A percentile compares a stretch with the other conserved stretches of the same genome.
phyloP scores from a whole-genome alignment of 805 yeast species.

The Kurtzmaniella cleridarum region DNA sequence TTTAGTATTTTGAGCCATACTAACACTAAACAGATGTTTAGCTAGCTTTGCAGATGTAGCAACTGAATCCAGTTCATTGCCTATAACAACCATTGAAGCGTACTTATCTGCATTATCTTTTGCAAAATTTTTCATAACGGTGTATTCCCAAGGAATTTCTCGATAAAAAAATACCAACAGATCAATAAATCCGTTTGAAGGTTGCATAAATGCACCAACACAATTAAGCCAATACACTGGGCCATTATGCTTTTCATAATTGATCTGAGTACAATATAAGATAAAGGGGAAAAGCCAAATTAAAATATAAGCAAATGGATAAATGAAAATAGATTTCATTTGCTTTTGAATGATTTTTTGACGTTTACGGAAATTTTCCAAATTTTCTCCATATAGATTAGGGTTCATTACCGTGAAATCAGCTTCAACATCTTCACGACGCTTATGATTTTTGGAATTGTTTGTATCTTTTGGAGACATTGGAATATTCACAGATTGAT shows the following conservation, averaged over 20 bases:
- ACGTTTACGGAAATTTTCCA: slow-evolving; percentile 56
- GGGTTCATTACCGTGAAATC: neutral
- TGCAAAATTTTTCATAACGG: slow-evolving; percentile 34
- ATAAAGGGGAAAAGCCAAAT: slow-evolving; percentile 81
- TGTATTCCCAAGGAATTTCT: slow-evolving; percentile 72
- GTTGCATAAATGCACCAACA: slow-evolving; percentile 72
- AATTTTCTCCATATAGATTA: slow-evolving; percentile 46
- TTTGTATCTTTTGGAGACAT: neutral
- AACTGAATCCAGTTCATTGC: slow-evolving; percentile 15
- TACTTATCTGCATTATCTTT: slow-evolving; percentile 26
- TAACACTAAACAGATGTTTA: slow-evolving; percentile 22
- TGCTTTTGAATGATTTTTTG: slow-evolving; percentile 68
- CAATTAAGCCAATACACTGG: slow-evolving; percentile 60
- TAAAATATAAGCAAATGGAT: slow-evolving; percentile 76
- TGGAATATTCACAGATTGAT: neutral
- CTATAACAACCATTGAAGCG: slow-evolving; percentile 12
- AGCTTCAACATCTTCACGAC: neutral
- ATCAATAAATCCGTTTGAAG: slow-evolving; percentile 76
- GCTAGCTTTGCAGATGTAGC: slow-evolving; percentile 21
- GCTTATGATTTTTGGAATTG: neutral
- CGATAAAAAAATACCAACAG: slow-evolving; percentile 68
- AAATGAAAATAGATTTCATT: slow-evolving; percentile 72
- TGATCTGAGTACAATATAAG: slow-evolving; percentile 53
- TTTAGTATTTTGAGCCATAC: slow-evolving; percentile 22
- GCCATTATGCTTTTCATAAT: slow-evolving; percentile 41